phyloP scores from a whole-genome alignment of 2,329 filamentous ascomycete genomes.

The Fusarium tanahbumbuense region DNA sequence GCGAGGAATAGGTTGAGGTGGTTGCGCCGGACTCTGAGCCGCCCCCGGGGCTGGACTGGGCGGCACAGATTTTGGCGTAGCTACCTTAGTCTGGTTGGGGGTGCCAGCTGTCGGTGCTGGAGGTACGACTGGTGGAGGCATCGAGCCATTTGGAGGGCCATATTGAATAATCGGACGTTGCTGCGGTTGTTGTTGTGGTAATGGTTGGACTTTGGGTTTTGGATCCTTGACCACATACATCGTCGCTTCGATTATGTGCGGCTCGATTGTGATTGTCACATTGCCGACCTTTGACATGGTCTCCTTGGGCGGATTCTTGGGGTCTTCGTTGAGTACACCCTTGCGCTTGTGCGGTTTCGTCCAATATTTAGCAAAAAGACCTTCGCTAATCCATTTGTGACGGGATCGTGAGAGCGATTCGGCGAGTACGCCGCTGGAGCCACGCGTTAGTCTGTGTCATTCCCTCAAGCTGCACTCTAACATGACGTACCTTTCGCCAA shows the following conservation, averaged over 20 bases:
- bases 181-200: slow-evolving; percentile 44
- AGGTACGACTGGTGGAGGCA: slow-evolving; percentile 64
- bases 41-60: slow-evolving; percentile 37
- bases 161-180: slow-evolving; percentile 72
- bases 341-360: slow-evolving; percentile 77
- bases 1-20: slow-evolving; percentile 32
- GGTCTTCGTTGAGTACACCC: slow-evolving; percentile 70
- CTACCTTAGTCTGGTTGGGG: slow-evolving; percentile 35
- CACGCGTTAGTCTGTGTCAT: slow-evolving; percentile 38
- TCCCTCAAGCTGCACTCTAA: not conserved
- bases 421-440: slow-evolving; percentile 74
- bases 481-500: slow-evolving; percentile 73
- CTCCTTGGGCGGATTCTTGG: slow-evolving; percentile 75
- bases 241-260: slow-evolving; percentile 81
- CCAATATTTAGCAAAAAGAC: slow-evolving; percentile 83
- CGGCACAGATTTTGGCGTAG: slow-evolving; percentile 31
- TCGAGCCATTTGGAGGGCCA: slow-evolving; percentile 70
- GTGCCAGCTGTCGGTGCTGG: slow-evolving; percentile 46
- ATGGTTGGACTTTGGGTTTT: slow-evolving; percentile 59
- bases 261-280: slow-evolving; percentile 80
- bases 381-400: slow-evolving; percentile 76
- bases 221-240: slow-evolving; percentile 78
- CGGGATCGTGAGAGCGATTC: slow-evolving; percentile 80
- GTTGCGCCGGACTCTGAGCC: slow-evolving; percentile 35
- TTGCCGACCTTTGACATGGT: slow-evolving; percentile 79